Conservation (phyloP, 1,139 yeast genomes). For the Groenewaldozyma auringiensis region DNA sequence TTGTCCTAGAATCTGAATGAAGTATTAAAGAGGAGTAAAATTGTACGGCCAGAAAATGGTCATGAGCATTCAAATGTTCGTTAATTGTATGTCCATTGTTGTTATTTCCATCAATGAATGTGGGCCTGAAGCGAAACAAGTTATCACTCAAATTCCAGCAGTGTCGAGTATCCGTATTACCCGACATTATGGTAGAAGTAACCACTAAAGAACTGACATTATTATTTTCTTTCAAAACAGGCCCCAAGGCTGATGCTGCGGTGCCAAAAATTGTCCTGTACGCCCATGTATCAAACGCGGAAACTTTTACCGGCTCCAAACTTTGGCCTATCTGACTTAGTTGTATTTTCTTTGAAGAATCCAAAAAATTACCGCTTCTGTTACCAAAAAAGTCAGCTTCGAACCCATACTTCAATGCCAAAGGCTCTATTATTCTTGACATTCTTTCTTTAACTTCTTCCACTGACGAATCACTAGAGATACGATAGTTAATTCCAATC, state of each 20-base stretch:
- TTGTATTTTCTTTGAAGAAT: background rate
- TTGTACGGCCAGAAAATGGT: constrained; percentile 50
- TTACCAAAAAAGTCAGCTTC: constrained; percentile 4
- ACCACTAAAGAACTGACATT: constrained; percentile 32
- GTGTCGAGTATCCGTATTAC: constrained; percentile 74
- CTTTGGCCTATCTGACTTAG: constrained; percentile 3
- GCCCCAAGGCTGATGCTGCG: background rate
- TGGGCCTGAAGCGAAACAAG: constrained; percentile 58
- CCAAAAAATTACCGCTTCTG: background rate
- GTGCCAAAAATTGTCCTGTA: constrained; percentile 5
- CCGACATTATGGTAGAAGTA: constrained; percentile 65
- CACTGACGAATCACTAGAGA: constrained; percentile 44
- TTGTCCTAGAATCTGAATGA: constrained; percentile 5
- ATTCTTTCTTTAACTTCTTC: constrained; percentile 37
- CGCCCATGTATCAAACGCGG: background rate
- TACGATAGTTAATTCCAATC: constrained; percentile 50
- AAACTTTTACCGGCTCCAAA: constrained; percentile 2
- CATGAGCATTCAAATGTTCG: constrained; percentile 44
- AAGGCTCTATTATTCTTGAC: constrained; percentile 11
- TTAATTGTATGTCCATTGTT: constrained; percentile 47
- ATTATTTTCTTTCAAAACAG: background rate
- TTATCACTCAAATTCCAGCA: constrained; percentile 68
- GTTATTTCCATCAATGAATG: constrained; percentile 9
- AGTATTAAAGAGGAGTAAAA: constrained; percentile 34
- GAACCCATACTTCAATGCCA: constrained; percentile 4